Base-by-base conservation (phyloP, 805 yeast genomes). In the Ogataea parapolymorpha region DNA sequence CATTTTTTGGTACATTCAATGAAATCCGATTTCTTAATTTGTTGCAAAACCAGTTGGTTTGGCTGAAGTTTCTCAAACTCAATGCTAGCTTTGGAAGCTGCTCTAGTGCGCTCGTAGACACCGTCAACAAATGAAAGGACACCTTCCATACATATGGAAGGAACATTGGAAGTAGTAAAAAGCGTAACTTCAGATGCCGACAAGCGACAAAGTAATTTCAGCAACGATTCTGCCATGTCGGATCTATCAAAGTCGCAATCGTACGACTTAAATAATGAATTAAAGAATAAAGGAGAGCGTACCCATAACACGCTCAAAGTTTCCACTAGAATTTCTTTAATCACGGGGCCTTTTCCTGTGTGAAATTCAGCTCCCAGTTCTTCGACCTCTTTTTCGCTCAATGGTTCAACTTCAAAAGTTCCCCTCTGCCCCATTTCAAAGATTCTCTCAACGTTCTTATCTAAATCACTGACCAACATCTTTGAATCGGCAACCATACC, bases 131-230 rank as follows among this genome's bases (percentile, higher is more conserved):
- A 79, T 2, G 85, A 74, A 16, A 91, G 67, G 3, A 93, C 61
- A 1, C 97, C 95, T 54, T 93, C 98, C 37, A 93, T 68, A 54
- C 98, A 91, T 6, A 89, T 75, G 0, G 98, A 96, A 0, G 99
- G 98, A 1, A 91, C 95, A 54, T 77, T 82, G 28, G 85, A 86
- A 0, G 96, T 85, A 0, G 95, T 82, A 52, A 74, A 69, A 8
- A 72, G 53, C 0, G 97, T 95, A 9, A 91, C 76, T 56, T 89
- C 95, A 0, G 98, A 95, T 32, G 87, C 74, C 0, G 97, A 82
- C 24, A 89, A 67, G 37, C 83, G 76, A 39, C 95, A 80, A 39
- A 93, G 70, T 33, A 83, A 76, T 33, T 83, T 83, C 30, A 93
- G 60, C 20, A 86, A 65, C 27, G 78, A 75, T 16, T 74, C 74